Base-by-base conservation (phyloP, 805 yeast genomes). In the Clavispora vitiphila region DNA sequence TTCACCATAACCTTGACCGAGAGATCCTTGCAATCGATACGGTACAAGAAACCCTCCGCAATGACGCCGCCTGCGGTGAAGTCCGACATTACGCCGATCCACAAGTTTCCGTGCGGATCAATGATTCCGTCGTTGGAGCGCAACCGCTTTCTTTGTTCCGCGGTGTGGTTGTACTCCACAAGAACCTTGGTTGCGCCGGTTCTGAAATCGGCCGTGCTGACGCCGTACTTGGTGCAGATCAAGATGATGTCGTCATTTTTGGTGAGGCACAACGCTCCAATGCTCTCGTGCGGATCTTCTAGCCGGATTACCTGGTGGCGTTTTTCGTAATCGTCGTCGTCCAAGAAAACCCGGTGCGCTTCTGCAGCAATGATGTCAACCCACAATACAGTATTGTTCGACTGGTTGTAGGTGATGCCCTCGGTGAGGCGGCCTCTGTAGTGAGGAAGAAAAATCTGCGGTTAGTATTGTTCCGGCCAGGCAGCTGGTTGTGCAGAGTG, bases 61-160 rank as follows among this genome's bases (percentile, higher is more conserved):
- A 57, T 40, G 12, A 59, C 55, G 12, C 59, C 62, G 20, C 61
- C 55, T 12, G 66, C 70, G 12, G 44, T 44, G 50, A 77, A 78
- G 43, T 78, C 79, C 18, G 71, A 71, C 95, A 89, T 89, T 16
- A 90, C 71, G 1, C 96, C 96, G 38, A 86, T 78, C 76, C 86
- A 83, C 38, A 88, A 74, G 47, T 81, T 73, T 1, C 96, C 96
- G 54, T 77, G 66, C 3, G 86, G 83, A 45, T 86, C 89, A 31
- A 88, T 76, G 35, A 78, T 75, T 0, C 96, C 96, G 57, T 89
- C 97, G 55, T 89, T 89, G 32, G 93, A 83, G 18, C 74, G 53
- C 39, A 65, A 52, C 29, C 64, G 49, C 5, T 35, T 24, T 12
- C 49, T 44, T 25, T 50, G 48, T n/a, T 41, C 38, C 5, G 54